Evolutionary conservation across 2,329 filamentous ascomycete genomes (phyloP), one percentile per base, ranked within the genome.

Genomic region (Bisporella sp.): DNA sequence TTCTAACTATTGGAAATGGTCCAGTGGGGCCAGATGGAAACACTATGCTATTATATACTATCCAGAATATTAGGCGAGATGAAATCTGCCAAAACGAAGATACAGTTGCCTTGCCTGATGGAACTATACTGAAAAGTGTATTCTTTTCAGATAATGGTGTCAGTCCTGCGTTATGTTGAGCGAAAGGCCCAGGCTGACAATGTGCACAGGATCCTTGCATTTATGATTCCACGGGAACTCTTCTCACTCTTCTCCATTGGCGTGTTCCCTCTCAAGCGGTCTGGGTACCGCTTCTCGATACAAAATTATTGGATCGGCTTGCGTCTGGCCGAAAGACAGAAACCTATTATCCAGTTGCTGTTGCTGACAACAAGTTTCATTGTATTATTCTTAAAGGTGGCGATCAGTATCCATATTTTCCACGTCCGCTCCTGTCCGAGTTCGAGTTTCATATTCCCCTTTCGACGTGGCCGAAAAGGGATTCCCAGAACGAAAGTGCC

Each of bases 301-400:
- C 95, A 0, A 89, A 79, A 52, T 81, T 86, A 37, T 76, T 99
- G 8, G 78, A 88, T 1, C 89, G 93, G 54, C 78, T 96, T 4
- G 86, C 88, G 0, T 84, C 82, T 3, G 93, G 93, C 30, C 84
- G 85, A 51, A 96, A 96, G 68, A 79, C 86, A 57, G 93, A 99
- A 69, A 81, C 77, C 0, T 99, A 99, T 73, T 99, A 91, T 79
- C 93, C 93, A 1, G 89, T 99, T 32, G 93, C 93, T 1, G 91
- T 97, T 1, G 89, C 92, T 2, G 83, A 91, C 61, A 79, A 87
- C 63, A 92, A 87, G 63, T 99, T 99, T 69, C 92, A 97, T 75
- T 99, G 95, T 72, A 96, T 99, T 70, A 97, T 99, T 61, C 83
- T 99, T 64, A 99, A 99, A 71, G 93, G 93, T 55, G 87, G 87